These are phyloP conservation scores for Pythium diclinum DNA, from an alignment of 352 stramenopile species.

Conservation along the genomic window DNA sequence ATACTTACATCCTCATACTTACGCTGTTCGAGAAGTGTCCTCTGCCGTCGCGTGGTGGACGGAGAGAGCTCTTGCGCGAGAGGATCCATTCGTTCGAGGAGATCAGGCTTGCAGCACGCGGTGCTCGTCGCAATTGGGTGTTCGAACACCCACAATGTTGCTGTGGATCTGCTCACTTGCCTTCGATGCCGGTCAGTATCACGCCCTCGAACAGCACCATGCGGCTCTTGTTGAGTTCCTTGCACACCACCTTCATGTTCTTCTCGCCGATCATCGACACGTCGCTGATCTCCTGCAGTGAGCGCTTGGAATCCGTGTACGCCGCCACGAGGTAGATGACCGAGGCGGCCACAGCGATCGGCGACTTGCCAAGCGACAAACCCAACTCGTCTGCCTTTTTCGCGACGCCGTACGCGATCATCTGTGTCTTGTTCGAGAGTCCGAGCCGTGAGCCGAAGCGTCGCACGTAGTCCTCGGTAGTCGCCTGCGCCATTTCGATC, in stretches of 20 bases:
- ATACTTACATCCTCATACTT: conserved; percentile 32
- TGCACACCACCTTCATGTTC: conserved; percentile 83
- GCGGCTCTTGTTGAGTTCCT: conserved; percentile 84
- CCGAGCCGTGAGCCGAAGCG: conserved; percentile 75
- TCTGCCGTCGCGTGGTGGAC: neutral
- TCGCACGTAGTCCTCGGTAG: conserved; percentile 72
- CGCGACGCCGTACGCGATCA: conserved; percentile 68
- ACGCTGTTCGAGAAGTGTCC: conserved; percentile 3
- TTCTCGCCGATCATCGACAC: conserved; percentile 81
- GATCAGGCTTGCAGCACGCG: neutral
- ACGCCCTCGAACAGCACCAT: conserved; percentile 76
- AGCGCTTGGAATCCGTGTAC: conserved; percentile 78
- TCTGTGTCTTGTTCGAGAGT: conserved; percentile 73
- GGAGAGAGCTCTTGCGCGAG: neutral
- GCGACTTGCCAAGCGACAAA: conserved; percentile 64
- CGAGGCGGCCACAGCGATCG: conserved; percentile 65
- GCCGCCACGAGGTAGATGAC: conserved; percentile 83
- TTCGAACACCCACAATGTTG: neutral
- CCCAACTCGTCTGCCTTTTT: conserved; percentile 70
- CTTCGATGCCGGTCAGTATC: conserved; percentile 42
- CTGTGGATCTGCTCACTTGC: neutral
- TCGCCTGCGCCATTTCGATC: conserved; percentile 65
- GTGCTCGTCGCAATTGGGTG: neutral
- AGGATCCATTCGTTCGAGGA: neutral
- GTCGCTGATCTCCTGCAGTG: conserved; percentile 78